These are phyloP conservation scores for Tuber brumale DNA, from an alignment of 495 filamentous ascomycete species.

Conservation along the genomic window DNA sequence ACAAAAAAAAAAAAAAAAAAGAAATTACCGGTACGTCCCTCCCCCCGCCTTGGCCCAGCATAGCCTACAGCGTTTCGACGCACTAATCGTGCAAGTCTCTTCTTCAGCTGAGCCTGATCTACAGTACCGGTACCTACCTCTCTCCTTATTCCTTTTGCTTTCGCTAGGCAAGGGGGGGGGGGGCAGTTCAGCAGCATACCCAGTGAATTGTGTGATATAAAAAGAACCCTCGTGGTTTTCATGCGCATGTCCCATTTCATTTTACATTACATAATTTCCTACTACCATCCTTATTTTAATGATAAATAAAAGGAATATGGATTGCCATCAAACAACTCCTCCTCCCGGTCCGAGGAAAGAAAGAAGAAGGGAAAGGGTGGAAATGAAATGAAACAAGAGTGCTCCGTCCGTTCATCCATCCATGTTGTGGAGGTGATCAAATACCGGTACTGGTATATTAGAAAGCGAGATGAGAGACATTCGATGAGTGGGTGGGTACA, in stretches of 20 bases:
- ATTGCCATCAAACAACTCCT: slow-evolving; percentile 1
- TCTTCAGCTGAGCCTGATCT: slow-evolving; percentile 3
- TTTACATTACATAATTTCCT: slow-evolving; percentile 2
- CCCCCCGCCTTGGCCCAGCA: not conserved
- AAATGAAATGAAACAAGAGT: not conserved
- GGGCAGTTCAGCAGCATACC: not conserved
- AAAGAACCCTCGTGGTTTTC: not conserved
- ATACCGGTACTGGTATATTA: not conserved
- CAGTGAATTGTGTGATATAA: not conserved
- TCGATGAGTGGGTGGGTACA: not conserved
- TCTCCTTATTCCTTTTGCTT: no score
- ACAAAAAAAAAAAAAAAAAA: not conserved
- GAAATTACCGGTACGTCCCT: not conserved
- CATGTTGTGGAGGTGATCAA: not conserved
- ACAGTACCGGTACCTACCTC: no score
- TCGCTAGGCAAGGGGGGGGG: not conserved
- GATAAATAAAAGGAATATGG: not conserved
- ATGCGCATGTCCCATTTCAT: not conserved
- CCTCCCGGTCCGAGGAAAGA: not conserved
- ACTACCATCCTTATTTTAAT: not conserved
- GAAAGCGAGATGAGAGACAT: not conserved
- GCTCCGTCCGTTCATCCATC: not conserved
- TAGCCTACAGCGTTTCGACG: not conserved
- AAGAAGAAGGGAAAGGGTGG: not conserved
- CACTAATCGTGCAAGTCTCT: not conserved